A percentile compares a stretch with the other conserved stretches of the same genome.
Evolutionary conservation across 2,329 filamentous ascomycete species (phyloP).

Genomic region (Monosporascus sp.): DNA sequence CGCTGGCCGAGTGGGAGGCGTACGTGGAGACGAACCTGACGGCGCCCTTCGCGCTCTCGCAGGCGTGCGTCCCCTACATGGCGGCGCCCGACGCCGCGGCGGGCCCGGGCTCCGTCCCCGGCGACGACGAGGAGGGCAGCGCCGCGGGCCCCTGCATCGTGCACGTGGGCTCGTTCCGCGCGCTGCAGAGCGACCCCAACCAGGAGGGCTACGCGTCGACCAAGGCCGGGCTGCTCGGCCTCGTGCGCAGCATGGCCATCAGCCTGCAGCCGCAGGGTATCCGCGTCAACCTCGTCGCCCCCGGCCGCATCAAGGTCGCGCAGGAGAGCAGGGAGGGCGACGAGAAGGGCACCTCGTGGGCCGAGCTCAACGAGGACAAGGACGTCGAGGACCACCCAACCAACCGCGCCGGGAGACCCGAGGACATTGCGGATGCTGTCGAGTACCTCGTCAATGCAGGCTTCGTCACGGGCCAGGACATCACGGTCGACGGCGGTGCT

Average conservation of each 20-base stretch:
- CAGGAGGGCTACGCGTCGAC: constrained; percentile 42
- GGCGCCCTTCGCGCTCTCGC: constrained; percentile 38
- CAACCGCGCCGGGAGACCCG: constrained; percentile 38
- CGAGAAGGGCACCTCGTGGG: constrained; percentile 34
- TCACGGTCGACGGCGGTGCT: constrained; percentile 23
- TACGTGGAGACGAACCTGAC: constrained; percentile 42
- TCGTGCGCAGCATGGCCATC: constrained; percentile 33
- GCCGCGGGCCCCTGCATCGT: constrained; percentile 39
- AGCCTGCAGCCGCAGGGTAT: constrained; percentile 27
- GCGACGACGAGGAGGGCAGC: constrained; percentile 8
- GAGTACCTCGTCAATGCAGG: constrained; percentile 29
- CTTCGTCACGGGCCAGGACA: constrained; percentile 24
- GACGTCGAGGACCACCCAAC: constrained; percentile 37
- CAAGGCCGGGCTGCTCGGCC: constrained; percentile 31
- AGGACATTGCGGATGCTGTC: constrained; percentile 38
- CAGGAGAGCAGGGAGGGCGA: constrained; percentile 41
- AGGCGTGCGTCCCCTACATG: constrained; percentile 43
- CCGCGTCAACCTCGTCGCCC: constrained; percentile 35
- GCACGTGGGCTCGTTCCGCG: constrained; percentile 40
- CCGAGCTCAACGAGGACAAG: constrained; percentile 24
- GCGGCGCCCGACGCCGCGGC: constrained; percentile 4
- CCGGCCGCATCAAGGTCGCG: constrained; percentile 40
- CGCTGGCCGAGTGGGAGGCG: constrained; percentile 39
- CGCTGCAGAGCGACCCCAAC: constrained; percentile 39
- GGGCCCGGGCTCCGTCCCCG: not conserved